Evolutionary conservation across 345 rosid genomes (phyloP).

Genomic region (Populus ilicifolia): DNA sequence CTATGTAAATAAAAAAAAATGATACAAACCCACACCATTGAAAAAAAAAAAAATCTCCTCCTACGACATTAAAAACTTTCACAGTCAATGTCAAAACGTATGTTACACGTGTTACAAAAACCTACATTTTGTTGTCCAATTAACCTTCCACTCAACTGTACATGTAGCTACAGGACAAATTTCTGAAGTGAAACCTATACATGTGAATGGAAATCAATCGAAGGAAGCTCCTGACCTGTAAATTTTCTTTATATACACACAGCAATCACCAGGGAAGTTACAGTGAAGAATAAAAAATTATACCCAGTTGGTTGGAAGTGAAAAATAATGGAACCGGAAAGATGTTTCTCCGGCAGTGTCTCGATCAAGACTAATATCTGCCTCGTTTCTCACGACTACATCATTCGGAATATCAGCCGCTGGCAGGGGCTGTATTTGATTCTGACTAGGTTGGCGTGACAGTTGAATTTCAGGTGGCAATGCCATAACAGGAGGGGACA

Average conservation of each 20-base stretch:
- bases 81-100: too few relatives aligned
- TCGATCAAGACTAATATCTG: conserved; percentile 38
- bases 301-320: conserved; percentile 60
- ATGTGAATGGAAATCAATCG: neutral
- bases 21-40: too few relatives aligned
- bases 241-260: conserved; percentile 6
- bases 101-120: neutral
- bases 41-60: too few relatives aligned
- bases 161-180: too few relatives aligned
- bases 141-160: neutral
- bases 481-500: conserved; percentile 32
- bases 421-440: conserved; percentile 58
- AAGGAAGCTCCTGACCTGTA: neutral
- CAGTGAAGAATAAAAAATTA: neutral
- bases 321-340: conserved; percentile 76
- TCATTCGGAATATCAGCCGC: conserved; percentile 24
- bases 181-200: neutral
- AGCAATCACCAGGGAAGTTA: neutral
- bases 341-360: conserved; percentile 76
- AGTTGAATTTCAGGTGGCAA: conserved; percentile 32
- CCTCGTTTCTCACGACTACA: conserved; percentile 14
- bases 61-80: too few relatives aligned
- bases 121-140: neutral
- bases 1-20: too few relatives aligned
- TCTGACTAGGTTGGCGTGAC: conserved; percentile 44